phyloP scores from a whole-genome alignment of 2,329 filamentous ascomycete species.

The Daldinia sp. region DNA sequence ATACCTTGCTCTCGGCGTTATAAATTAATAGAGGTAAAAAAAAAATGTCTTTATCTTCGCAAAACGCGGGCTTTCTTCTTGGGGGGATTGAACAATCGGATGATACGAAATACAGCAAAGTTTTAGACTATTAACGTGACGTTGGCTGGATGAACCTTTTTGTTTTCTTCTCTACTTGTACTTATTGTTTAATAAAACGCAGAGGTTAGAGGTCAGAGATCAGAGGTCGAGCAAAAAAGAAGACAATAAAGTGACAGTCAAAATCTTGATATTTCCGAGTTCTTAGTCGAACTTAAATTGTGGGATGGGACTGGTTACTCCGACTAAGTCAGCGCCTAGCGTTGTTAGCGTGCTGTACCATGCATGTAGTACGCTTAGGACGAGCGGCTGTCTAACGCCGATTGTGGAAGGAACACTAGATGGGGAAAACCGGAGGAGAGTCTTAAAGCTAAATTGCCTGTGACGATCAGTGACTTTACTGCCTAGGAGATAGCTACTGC shows the following conservation, averaged over 20 bases:
- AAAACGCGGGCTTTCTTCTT: constrained; percentile 36
- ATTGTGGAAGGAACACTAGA: constrained; percentile 33
- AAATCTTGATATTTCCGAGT: constrained; percentile 25
- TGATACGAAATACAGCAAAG: neutral
- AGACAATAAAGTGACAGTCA: neutral
- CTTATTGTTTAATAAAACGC: neutral
- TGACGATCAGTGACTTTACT: neutral
- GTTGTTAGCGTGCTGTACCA: neutral
- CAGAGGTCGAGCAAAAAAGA: neutral
- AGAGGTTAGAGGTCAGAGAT: neutral
- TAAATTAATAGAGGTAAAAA: constrained; percentile 23
- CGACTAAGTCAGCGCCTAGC: neutral
- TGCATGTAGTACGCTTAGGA: constrained; percentile 6
- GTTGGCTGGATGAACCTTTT: neutral
- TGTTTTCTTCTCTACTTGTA: neutral
- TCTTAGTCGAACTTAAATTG: constrained; percentile 33
- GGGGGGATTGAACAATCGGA: constrained; percentile 24
- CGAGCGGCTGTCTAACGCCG: constrained; percentile 26
- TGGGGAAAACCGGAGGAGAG: constrained; percentile 16
- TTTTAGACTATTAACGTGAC: neutral
- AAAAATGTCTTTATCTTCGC: constrained; percentile 7
- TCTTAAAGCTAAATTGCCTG: constrained; percentile 4
- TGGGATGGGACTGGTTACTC: constrained; percentile 28
- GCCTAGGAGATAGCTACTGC: neutral
- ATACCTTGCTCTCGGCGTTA: constrained; percentile 24